phyloP scores from a whole-genome alignment of 73 alveolate genomes.

The Tetrahymena elliotti region DNA sequence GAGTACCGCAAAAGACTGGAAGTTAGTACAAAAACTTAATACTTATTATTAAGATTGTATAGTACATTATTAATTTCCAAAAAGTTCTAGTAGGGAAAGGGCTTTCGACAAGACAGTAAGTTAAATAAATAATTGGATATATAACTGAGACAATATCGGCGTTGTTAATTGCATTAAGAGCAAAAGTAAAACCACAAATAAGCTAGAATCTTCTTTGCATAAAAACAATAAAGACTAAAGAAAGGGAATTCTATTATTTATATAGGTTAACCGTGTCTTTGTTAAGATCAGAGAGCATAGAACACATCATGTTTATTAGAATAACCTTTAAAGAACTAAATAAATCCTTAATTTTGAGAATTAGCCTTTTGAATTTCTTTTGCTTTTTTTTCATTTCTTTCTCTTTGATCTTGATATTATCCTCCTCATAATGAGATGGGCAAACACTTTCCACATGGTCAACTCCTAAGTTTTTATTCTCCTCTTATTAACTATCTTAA shows the following conservation, averaged over 20 bases:
- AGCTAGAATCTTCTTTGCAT: conserved; percentile 8
- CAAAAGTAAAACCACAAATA: conserved; percentile 17
- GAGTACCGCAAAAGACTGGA: conserved; percentile 61
- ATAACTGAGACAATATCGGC: conserved; percentile 44
- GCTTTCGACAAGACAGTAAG: conserved; percentile 47
- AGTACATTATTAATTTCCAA: conserved; percentile 41
- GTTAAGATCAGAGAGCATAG: background rate
- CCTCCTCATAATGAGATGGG: background rate
- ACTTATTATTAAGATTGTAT: conserved; percentile 28
- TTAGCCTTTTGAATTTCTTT: background rate
- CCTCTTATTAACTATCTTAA: background rate
- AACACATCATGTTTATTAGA: background rate
- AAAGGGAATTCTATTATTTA: background rate
- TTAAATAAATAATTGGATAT: conserved; percentile 39
- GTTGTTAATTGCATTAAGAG: conserved; percentile 21
- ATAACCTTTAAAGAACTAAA: background rate
- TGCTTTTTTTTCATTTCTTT: background rate
- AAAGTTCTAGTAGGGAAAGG: conserved; percentile 48
- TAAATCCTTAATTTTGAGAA: background rate
- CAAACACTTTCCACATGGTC: background rate
- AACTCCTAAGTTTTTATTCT: background rate
- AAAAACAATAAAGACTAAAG: conserved; percentile 15
- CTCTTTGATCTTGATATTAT: background rate
- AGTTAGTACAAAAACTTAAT: conserved; percentile 48
- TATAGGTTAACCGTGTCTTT: background rate